Evolutionary conservation across 805 yeast species (phyloP).

Genomic region (Saturnispora quitensis): DNA sequence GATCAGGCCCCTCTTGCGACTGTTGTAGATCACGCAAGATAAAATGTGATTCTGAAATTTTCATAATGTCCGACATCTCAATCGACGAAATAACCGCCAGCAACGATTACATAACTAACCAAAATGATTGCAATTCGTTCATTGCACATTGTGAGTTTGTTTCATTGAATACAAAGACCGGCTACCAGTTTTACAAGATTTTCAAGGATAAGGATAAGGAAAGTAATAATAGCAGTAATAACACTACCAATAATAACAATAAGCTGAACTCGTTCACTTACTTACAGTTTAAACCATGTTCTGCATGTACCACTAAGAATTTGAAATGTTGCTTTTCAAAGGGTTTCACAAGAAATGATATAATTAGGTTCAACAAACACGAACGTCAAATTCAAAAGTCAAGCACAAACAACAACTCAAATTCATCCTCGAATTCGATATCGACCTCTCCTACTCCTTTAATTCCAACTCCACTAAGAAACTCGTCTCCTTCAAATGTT

Average conservation of each 20-base stretch:
- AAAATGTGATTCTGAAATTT: conserved; percentile 62
- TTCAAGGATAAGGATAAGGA: conserved; percentile 15
- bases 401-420: background rate
- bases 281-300: conserved; percentile 45
- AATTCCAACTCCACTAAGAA: background rate
- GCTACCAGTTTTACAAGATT: conserved; percentile 25
- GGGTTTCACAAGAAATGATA: conserved; percentile 59
- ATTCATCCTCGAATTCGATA: background rate
- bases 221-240: background rate
- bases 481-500: background rate
- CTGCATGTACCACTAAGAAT: conserved; percentile 41
- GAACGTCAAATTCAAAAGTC: conserved; percentile 14
- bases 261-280: conserved; percentile 21
- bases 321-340: conserved; percentile 47
- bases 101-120: background rate
- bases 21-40: conserved; percentile 60
- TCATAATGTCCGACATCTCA: conserved; percentile 21
- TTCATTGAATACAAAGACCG: conserved; percentile 13
- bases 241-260: background rate
- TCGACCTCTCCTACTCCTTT: background rate
- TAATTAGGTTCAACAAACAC: conserved; percentile 30
- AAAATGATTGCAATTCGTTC: conserved; percentile 12
- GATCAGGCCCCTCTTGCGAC: conserved; percentile 71
- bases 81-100: background rate
- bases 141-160: conserved; percentile 27